phyloP scores from a whole-genome alignment of 331 rosid genomes.

The Rosa hybrid region DNA sequence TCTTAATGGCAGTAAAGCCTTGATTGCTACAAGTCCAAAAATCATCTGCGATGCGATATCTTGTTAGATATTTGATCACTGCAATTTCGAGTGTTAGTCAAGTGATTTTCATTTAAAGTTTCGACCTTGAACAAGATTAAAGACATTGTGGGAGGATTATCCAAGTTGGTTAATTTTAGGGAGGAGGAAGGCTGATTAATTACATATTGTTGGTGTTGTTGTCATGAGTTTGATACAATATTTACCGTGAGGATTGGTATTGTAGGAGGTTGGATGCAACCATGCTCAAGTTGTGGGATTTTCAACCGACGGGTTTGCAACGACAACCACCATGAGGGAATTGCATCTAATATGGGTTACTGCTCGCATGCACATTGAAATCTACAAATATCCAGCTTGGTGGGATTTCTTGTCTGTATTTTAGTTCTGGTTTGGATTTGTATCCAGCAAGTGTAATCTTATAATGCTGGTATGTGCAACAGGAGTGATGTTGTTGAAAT shows the following conservation, averaged over 20 bases:
- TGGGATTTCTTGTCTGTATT: constrained; percentile 28
- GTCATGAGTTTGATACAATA: neutral
- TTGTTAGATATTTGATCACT: neutral
- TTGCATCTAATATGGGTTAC: constrained; percentile 97
- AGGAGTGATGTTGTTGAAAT: constrained; percentile 99
- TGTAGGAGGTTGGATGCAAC: constrained; percentile 95
- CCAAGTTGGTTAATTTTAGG: neutral
- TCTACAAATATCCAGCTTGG: constrained; percentile 98
- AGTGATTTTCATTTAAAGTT: neutral
- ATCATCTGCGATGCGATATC: neutral
- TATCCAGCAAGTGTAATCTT: neutral
- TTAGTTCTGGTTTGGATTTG: neutral
- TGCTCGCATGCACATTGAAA: constrained; percentile 98
- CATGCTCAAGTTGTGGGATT: constrained; percentile 97
- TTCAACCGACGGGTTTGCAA: constrained; percentile 95
- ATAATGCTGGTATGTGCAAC: constrained; percentile 24
- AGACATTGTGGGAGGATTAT: neutral
- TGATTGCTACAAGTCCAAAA: neutral
- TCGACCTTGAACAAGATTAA: neutral
- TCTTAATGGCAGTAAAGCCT: neutral
- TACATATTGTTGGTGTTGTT: neutral
- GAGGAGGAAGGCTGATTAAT: neutral
- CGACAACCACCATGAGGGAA: constrained; percentile 92
- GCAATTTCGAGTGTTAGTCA: too few relatives aligned
- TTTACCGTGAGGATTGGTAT: constrained; percentile 21